Base-by-base conservation (phyloP, 192 early-diverging fungal genomes). In the Backusella westeae region DNA sequence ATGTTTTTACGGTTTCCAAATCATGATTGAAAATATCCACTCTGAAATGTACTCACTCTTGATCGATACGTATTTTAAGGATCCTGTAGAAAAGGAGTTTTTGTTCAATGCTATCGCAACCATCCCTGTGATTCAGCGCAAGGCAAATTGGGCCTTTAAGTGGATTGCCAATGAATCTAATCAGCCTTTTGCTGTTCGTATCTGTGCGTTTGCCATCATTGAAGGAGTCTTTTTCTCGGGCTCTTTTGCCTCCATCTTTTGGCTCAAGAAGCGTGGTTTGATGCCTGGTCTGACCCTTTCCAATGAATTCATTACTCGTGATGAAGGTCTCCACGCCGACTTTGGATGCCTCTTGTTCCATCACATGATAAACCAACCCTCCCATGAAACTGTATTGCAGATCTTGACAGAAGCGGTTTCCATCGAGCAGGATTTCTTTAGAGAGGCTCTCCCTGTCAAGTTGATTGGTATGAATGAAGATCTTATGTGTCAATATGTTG, bases 211-310 rank as follows among this genome's bases (percentile, higher is more conserved):
- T 88, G 96, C 96, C 35, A 96, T 93, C 17, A 95, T 98, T 32
- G 97, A 98, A 79, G 97, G 97, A 59, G 96, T 98, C 81, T 98
- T 98, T 87, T 98, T 97, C 86, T 96, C 93, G 73, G 97, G 96
- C 19, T 93, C 97, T 23, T 98, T 98, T 82, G 96, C 97, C 1
- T 88, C 97, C 15, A 97, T 98, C 88, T 98, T 97, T 80, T 98
- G 96, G 96, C 93, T 98, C 79, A 98, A 97, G 91, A 98, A 98
- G 87, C 93, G 96, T 78, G 97, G 96, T n/a, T 83, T 97, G 72
- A 97, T 97, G 96, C 95, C 95, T 29, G 97, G 97, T 15, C 86
- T 98, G 72, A 96, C 97, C 36, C 96, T 98, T 86, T 94, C 93
- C 66, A 98, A 98, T 88, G 96, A 98, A 84, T 88, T 98, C 32